Conservation (phyloP, 352 stramenopile genomes). For the Phytophthora sp. region DNA sequence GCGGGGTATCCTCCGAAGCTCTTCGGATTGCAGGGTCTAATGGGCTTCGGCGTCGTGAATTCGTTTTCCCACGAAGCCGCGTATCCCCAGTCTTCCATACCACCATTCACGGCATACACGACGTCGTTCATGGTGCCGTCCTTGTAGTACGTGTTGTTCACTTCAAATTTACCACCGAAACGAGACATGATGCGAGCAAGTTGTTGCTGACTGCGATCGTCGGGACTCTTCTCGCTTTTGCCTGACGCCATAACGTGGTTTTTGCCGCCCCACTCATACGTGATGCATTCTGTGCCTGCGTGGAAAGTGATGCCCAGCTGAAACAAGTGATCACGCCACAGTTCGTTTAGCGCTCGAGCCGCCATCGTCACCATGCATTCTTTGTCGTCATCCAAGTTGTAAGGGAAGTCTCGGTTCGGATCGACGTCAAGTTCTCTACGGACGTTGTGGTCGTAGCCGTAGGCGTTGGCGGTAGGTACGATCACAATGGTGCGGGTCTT, state of each 20-base stretch:
- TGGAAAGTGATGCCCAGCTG: slow-evolving; percentile 97
- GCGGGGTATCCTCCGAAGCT: slow-evolving; percentile 87
- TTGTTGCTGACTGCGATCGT: slow-evolving; percentile 60
- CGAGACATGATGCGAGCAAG: slow-evolving; percentile 62
- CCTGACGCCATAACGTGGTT: slow-evolving; percentile 70
- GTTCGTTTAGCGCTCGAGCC: slow-evolving; percentile 93
- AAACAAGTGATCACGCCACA: slow-evolving; percentile 96
- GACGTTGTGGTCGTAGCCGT: slow-evolving; percentile 88
- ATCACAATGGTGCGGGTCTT: slow-evolving; percentile 78
- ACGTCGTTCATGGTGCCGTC: slow-evolving; percentile 92
- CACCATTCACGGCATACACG: slow-evolving; percentile 94
- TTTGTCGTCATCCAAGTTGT: slow-evolving; percentile 66
- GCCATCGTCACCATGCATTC: slow-evolving; percentile 95
- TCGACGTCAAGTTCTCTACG: slow-evolving; percentile 88
- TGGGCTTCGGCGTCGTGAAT: slow-evolving; percentile 49
- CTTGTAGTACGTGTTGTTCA: slow-evolving; percentile 63
- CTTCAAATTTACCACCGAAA: slow-evolving; percentile 74
- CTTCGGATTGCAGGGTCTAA: slow-evolving; percentile 78
- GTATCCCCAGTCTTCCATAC: slow-evolving; percentile 97
- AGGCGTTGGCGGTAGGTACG: slow-evolving; percentile 92
- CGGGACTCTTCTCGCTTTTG: slow-evolving; percentile 55
- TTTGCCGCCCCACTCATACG: slow-evolving; percentile 96
- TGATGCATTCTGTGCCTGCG: slow-evolving; percentile 94
- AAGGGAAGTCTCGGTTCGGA: slow-evolving; percentile 98
- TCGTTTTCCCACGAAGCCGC: slow-evolving; percentile 82